These are phyloP conservation scores for Capsicum pubescens DNA, from an alignment of 257 asterid species.

Conservation along the genomic window DNA sequence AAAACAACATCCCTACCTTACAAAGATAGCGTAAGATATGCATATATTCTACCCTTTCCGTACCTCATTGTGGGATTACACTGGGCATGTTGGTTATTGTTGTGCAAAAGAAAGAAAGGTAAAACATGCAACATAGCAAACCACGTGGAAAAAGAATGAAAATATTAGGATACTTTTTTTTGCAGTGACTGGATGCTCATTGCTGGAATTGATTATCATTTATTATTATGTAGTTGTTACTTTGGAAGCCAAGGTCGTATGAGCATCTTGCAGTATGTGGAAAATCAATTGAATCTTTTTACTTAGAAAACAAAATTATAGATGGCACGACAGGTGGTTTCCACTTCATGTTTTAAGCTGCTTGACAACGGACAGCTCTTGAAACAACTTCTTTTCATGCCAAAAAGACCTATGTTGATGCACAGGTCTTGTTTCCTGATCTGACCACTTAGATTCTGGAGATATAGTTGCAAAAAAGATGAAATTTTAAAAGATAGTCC, in stretches of 20 bases:
- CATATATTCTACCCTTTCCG: neutral
- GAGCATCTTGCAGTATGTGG: constrained; percentile 40
- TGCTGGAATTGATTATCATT: neutral
- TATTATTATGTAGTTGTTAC: neutral
- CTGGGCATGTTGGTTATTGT: neutral
- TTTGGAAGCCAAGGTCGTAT: constrained; percentile 34
- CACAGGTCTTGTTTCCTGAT: constrained; percentile 49
- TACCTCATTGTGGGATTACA: neutral
- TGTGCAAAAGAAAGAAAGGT: neutral
- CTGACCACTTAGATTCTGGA: constrained; percentile 9
- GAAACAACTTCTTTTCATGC: constrained; percentile 41
- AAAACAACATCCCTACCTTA: neutral
- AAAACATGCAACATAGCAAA: neutral
- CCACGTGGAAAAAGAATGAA: neutral
- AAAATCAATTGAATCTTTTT: constrained; percentile 41
- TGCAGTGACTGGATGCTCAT: neutral
- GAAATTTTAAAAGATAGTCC: neutral
- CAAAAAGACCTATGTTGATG: constrained; percentile 39
- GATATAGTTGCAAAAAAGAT: neutral
- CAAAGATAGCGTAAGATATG: neutral
- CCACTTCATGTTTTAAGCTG: constrained; percentile 54
- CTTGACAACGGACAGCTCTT: constrained; percentile 43
- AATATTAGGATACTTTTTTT: neutral
- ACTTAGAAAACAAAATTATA: constrained; percentile 36
- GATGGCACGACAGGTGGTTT: constrained; percentile 68